phyloP scores from a whole-genome alignment of 306 rosid genomes.

The Fragaria ananassa region DNA sequence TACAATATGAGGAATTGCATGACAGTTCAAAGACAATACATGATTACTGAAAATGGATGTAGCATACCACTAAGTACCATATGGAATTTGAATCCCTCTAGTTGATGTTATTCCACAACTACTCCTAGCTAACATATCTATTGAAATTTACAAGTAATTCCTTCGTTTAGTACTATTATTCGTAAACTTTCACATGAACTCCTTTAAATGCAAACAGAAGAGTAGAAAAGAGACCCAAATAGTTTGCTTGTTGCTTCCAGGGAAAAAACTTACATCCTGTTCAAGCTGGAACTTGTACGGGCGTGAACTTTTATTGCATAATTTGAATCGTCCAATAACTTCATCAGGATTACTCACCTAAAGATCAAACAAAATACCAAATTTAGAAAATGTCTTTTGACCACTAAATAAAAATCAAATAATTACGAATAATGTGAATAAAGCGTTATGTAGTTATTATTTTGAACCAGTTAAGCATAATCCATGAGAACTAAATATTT shows the following conservation, averaged over 20 bases:
- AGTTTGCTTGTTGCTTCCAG: not conserved
- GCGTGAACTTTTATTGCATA: constrained; percentile 30
- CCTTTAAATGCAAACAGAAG: not conserved
- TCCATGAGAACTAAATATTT: not conserved
- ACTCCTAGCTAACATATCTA: not conserved
- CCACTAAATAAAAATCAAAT: not conserved
- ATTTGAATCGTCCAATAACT: constrained; percentile 25
- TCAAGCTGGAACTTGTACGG: constrained; percentile 59
- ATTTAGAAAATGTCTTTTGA: not conserved
- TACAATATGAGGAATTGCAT: not conserved
- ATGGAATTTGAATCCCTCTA: not conserved
- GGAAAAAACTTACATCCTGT: constrained; percentile 57
- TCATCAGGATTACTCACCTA: constrained; percentile 37
- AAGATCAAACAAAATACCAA: constrained; percentile 23
- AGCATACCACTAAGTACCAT: not conserved
- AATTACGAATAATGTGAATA: not conserved
- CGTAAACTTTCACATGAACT: not conserved
- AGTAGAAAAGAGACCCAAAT: constrained; percentile 3
- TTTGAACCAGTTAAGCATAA: constrained; percentile 1
- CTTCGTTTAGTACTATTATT: not conserved
- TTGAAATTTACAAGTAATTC: not conserved
- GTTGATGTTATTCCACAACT: not conserved
- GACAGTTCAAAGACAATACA: not conserved
- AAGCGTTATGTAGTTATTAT: not conserved
- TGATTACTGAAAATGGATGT: not conserved